Base-by-base conservation (phyloP, 176 grass and related monocot species). In the Tillandsia fasciculata region DNA sequence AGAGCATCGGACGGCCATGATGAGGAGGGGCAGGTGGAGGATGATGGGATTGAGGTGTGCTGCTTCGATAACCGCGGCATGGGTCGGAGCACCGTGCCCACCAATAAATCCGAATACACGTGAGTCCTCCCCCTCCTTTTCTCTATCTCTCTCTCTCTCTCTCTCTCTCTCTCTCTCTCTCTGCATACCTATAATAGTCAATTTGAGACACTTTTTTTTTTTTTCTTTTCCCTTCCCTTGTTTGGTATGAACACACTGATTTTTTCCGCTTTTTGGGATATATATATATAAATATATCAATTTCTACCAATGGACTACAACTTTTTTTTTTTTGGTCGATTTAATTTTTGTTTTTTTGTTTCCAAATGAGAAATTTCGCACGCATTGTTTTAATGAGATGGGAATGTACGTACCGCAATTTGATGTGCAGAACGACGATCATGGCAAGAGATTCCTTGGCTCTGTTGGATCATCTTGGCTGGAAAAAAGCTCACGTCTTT, bases 41-140 rank as follows among this genome's bases (percentile, higher is more conserved):
- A 79, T 24, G 84, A 72, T 0, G 86, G 90, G 51, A 82, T 99
- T 71, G 95, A 99, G 84, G 90, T 93, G 64, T 99, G 95, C 83
- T 90, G 87, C 78, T 99, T 99, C 63, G 95, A 99, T 61, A 99
- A 99, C 79, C 95, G 95, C 14, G 95, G 95, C 58, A 81, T 85
- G 69, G 90, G 95, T 42, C 77, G 75, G 3, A 99, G 95, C 80
- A 79, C 90, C 63, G 64, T 99, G 12, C 90, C 76, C 15, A 70
- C 72, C 20, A 75, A 74, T 64, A 94, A 99, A 86, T 93, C 87
- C 2, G 69, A 82, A 53, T 99, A 93, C 77, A 90, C 87, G 95
- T 99, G 63, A 82, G 80, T 81, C 15, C 56, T 59, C 15, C 2
- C 24, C 49, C 49, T 15, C 26, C 29, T 74, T n/a, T 20, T 74